Percentiles rank a stretch among this genome's conserved stretches.
These are phyloP conservation scores for Amniculicola lignicola DNA, from an alignment of 495 filamentous ascomycete genomes.

Conservation along the genomic window DNA sequence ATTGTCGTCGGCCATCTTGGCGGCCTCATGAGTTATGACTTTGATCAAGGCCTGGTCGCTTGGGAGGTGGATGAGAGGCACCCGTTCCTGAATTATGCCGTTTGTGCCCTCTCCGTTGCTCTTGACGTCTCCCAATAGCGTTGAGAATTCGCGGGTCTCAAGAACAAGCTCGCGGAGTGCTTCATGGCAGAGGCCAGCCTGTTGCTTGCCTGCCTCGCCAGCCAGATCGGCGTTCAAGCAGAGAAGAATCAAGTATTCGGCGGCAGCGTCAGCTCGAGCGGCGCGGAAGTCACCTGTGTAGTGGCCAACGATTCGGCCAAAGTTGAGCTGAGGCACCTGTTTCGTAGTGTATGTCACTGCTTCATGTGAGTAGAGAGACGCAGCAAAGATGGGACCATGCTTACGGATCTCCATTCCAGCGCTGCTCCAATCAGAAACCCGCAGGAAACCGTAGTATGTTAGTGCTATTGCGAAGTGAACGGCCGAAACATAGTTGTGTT, in stretches of 20 bases:
- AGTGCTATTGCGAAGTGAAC: conserved; percentile 92
- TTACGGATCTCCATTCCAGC: conserved; percentile 70
- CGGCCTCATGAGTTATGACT: conserved; percentile 84
- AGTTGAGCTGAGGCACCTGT: conserved; percentile 84
- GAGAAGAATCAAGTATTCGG: conserved; percentile 90
- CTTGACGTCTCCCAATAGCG: conserved; percentile 85
- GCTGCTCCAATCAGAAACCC: conserved; percentile 69
- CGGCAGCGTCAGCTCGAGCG: conserved; percentile 76
- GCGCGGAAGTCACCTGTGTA: conserved; percentile 95
- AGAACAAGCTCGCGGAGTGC: conserved; percentile 92
- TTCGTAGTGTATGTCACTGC: conserved; percentile 68
- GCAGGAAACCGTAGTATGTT: conserved; percentile 85
- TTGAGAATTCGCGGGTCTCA: conserved; percentile 90
- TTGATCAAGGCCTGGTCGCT: conserved; percentile 80
- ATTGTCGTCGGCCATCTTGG: conserved; percentile 87
- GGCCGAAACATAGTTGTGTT: conserved; percentile 82
- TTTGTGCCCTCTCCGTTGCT: conserved; percentile 75
- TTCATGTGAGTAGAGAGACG: conserved; percentile 39
- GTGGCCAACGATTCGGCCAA: conserved; percentile 85
- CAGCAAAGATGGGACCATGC: conserved; percentile 34
- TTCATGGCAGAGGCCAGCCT: conserved; percentile 82
- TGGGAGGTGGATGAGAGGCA: conserved; percentile 72
- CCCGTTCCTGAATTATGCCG: conserved; percentile 85
- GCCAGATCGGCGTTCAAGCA: conserved; percentile 87
- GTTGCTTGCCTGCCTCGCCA: conserved; percentile 67